These are phyloP conservation scores for Acorus gramineus DNA, from an alignment of 106 monocot genomes.

Conservation along the genomic window DNA sequence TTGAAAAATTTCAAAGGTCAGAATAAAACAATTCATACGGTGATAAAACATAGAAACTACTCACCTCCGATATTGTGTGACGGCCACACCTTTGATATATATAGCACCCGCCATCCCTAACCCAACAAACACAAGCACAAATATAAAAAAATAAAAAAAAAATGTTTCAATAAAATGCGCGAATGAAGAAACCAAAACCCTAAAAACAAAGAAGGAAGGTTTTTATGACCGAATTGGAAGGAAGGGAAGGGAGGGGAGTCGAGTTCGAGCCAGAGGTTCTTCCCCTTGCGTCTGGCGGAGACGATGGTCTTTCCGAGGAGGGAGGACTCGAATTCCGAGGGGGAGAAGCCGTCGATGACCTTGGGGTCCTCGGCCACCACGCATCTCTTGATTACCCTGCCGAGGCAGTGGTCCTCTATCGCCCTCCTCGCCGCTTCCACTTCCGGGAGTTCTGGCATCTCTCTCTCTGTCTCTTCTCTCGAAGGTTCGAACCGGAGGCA, in stretches of 20 bases:
- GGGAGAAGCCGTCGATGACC: constrained; percentile 55
- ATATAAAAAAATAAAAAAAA: not conserved
- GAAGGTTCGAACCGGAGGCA: too few species aligned
- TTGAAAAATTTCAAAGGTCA: too few species aligned
- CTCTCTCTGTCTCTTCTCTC: not conserved
- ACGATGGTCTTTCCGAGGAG: constrained; percentile 57
- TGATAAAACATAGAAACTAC: too few species aligned
- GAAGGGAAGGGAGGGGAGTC: constrained; percentile 85
- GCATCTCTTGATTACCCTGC: constrained; percentile 36
- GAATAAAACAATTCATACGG: too few species aligned
- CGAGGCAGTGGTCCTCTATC: constrained; percentile 52
- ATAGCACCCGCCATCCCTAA: constrained; percentile 83
- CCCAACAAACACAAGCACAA: not conserved
- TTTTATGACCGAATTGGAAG: constrained; percentile 72
- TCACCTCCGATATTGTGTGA: constrained; percentile 83
- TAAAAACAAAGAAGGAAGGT: not conserved
- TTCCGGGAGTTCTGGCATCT: constrained; percentile 94
- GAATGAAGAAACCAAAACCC: not conserved
- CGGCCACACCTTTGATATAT: constrained; percentile 79
- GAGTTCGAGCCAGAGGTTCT: constrained; percentile 88
- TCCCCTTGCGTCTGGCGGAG: constrained; percentile 74
- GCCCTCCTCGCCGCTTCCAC: constrained; percentile 86
- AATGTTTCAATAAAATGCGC: not conserved
- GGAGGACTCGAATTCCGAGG: constrained; percentile 36
- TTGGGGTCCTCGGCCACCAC: constrained; percentile 56